These are phyloP conservation scores for Ochromonas danica DNA, from an alignment of 108 stramenopile species.

Conservation along the genomic window DNA sequence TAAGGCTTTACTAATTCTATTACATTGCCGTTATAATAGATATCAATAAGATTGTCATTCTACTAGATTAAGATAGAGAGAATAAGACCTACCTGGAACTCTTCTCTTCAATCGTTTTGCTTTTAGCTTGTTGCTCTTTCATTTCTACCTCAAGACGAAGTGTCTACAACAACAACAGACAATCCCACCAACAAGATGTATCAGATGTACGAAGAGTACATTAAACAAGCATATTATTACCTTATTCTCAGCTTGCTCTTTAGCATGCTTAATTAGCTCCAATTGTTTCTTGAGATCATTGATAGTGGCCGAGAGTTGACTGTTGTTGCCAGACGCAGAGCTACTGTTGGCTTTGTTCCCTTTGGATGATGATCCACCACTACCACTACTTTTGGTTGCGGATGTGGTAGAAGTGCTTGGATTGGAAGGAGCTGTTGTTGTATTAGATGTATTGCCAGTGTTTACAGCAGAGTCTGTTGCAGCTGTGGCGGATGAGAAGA, in stretches of 20 bases:
- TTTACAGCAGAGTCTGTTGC: no score
- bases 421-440: no score
- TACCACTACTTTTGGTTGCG: no score
- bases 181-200: no score
- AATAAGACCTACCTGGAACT: neutral
- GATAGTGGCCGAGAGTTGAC: neutral
- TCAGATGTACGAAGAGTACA: no score
- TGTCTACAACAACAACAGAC: neutral
- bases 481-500: no score
- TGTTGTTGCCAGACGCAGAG: neutral
- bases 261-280: constrained; percentile 2
- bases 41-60: neutral
- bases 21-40: neutral
- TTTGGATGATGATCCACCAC: no score
- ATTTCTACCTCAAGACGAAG: neutral
- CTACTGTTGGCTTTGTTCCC: no score
- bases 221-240: no score
- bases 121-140: neutral
- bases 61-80: neutral
- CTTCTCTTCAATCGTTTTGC: constrained; percentile 5
- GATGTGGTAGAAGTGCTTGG: no score
- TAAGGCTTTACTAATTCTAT: neutral
- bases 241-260: constrained; percentile 31
- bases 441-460: no score
- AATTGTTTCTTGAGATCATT: constrained; percentile 28